Conservation (phyloP, 2,329 filamentous ascomycete species). For the Ophiocordyceps camponoti-rufipedis region DNA sequence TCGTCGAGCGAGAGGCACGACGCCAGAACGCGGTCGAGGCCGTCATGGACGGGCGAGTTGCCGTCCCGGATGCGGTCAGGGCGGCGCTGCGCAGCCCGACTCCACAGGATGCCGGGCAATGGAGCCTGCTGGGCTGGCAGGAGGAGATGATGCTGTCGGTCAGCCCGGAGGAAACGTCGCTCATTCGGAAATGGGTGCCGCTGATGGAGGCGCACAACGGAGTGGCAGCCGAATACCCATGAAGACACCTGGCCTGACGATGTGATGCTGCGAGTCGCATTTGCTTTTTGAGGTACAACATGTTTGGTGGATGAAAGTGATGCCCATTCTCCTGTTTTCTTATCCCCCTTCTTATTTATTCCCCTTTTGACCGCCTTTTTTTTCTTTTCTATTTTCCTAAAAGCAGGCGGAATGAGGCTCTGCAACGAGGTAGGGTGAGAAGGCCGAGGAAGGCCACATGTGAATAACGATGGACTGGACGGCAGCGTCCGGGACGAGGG, state of each 20-base stretch:
- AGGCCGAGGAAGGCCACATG: too few relatives aligned
- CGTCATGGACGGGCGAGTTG: conserved; percentile 16
- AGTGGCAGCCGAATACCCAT: conserved; percentile 14
- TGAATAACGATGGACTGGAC: too few relatives aligned
- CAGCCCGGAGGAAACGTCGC: conserved; percentile 20
- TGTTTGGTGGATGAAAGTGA: not conserved
- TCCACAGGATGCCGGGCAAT: conserved; percentile 20
- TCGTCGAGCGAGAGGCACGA: conserved; percentile 38
- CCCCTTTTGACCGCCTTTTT: not conserved
- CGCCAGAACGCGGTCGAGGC: conserved; percentile 28
- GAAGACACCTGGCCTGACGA: conserved; percentile 4
- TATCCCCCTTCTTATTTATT: not conserved
- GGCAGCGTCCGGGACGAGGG: not conserved
- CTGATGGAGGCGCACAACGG: conserved; percentile 9
- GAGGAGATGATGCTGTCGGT: conserved; percentile 21
- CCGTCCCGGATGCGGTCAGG: conserved; percentile 16
- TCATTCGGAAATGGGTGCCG: conserved; percentile 27
- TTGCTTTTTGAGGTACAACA: not conserved
- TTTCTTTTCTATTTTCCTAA: not conserved
- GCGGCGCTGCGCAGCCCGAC: conserved; percentile 18
- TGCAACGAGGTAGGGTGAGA: too few relatives aligned
- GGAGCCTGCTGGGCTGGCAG: conserved; percentile 31
- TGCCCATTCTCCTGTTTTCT: not conserved
- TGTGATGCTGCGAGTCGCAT: not conserved
- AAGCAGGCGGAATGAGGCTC: too few relatives aligned